Conservation (phyloP, 2,329 filamentous ascomycete genomes). For the Calonectria hawksworthii region DNA sequence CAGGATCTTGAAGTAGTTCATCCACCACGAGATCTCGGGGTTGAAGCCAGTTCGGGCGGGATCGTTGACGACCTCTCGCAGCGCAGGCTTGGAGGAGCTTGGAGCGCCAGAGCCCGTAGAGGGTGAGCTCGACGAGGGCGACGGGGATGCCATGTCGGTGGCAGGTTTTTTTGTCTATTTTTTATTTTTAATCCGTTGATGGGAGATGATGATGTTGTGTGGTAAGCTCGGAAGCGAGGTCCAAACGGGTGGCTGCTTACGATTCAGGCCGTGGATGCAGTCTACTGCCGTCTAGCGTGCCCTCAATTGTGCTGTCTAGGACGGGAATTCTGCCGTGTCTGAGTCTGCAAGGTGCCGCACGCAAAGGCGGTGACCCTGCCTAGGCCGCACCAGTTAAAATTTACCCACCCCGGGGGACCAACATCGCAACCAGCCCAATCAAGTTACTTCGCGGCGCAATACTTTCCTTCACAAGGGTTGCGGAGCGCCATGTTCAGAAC, state of each 20-base stretch:
- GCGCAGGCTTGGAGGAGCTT: constrained; percentile 21
- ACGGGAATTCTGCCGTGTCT: constrained; percentile 32
- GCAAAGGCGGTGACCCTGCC: constrained; percentile 38
- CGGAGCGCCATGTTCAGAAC: constrained; percentile 30
- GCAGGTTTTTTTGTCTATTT: neutral
- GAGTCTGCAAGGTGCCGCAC: neutral
- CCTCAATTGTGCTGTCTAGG: neutral
- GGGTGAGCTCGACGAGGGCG: constrained; percentile 26
- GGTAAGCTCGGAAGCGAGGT: neutral
- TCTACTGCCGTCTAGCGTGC: constrained; percentile 5
- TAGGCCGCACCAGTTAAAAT: constrained; percentile 3
- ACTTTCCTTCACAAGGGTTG: constrained; percentile 36
- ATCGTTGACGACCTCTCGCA: constrained; percentile 66
- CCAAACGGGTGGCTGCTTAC: neutral
- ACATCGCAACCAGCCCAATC: constrained; percentile 44
- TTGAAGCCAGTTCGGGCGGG: constrained; percentile 74
- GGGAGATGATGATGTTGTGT: neutral
- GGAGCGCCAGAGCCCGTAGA: constrained; percentile 32
- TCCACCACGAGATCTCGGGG: constrained; percentile 75
- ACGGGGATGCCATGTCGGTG: constrained; percentile 39
- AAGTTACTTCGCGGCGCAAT: constrained; percentile 32
- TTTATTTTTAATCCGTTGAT: neutral
- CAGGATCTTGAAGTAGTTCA: constrained; percentile 88
- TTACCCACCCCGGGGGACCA: constrained; percentile 22
- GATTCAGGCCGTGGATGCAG: neutral